These are phyloP conservation scores for Amanita rubescens DNA, from an alignment of 768 basidiomycete genomes.

Conservation along the genomic window DNA sequence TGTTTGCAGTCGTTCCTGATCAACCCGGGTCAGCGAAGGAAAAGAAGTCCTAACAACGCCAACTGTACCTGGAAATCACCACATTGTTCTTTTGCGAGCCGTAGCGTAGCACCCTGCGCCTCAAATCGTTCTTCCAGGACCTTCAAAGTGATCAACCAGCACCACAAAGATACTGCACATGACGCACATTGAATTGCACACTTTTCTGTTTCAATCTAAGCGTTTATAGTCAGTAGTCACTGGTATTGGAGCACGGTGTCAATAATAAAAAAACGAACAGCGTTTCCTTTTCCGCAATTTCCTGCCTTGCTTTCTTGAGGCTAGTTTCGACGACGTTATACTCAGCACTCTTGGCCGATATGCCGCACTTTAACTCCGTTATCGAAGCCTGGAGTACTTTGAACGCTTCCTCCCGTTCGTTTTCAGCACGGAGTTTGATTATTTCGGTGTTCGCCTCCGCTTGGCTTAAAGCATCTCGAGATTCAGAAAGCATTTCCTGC, in stretches of 20 bases:
- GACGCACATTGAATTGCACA: conserved; percentile 8
- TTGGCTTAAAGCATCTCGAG: not conserved
- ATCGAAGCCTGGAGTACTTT: not conserved
- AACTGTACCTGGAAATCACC: conserved; percentile 38
- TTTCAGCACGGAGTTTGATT: not conserved
- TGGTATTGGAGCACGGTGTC: not conserved
- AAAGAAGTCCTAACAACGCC: not conserved
- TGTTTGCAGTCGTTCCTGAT: conserved; percentile 16
- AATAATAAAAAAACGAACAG: not conserved
- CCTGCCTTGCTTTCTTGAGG: not conserved
- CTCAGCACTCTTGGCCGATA: not conserved
- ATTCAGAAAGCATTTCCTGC: not conserved
- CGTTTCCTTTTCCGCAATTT: not conserved
- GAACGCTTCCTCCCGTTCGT: not conserved
- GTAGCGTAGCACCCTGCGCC: conserved; percentile 44
- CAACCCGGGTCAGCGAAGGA: not conserved
- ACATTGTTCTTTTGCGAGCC: conserved; percentile 45
- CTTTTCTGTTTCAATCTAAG: conserved; percentile 2
- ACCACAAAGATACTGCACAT: too few species aligned
- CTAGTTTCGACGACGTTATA: not conserved
- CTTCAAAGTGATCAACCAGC: conserved; percentile 18
- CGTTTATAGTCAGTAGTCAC: not conserved
- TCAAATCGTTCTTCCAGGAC: conserved; percentile 55
- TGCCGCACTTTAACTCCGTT: not conserved
- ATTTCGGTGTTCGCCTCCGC: not conserved